These are phyloP conservation scores for Microstegium vimineum DNA, from an alignment of 176 grass and related monocot species.

Conservation along the genomic window DNA sequence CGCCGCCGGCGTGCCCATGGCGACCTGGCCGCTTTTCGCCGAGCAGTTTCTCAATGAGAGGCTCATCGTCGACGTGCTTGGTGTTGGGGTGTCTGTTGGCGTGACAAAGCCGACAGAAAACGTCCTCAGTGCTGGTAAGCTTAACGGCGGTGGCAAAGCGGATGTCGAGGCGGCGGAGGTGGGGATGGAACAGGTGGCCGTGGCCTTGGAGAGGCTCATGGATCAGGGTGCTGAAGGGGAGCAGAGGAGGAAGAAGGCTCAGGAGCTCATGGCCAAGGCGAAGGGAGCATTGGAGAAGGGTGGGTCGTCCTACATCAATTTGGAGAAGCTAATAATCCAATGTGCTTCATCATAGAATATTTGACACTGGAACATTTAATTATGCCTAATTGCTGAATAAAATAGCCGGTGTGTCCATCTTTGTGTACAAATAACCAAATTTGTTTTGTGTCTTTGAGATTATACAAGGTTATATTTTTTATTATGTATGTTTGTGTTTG, in stretches of 20 bases:
- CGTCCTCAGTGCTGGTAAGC: not conserved
- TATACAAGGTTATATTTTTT: no score
- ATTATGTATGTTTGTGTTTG: no score
- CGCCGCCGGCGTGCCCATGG: slow-evolving; percentile 48
- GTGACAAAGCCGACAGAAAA: slow-evolving; percentile 30
- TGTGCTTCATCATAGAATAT: not conserved
- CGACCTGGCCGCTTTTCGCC: slow-evolving; percentile 62
- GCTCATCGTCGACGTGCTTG: slow-evolving; percentile 64
- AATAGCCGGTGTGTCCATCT: no score
- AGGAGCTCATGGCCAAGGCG: slow-evolving; percentile 5
- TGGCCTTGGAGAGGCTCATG: slow-evolving; percentile 37
- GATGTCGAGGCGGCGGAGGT: slow-evolving; percentile 28
- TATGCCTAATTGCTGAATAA: no score
- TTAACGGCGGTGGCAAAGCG: not conserved
- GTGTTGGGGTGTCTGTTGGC: slow-evolving; percentile 55
- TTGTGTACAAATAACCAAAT: no score
- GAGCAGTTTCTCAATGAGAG: slow-evolving; percentile 81
- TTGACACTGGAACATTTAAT: no score
- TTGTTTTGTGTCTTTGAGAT: no score
- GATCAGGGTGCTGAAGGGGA: slow-evolving; percentile 25
- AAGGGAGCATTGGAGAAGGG: slow-evolving; percentile 21
- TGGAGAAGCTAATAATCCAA: slow-evolving; percentile 34
- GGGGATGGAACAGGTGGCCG: slow-evolving; percentile 22
- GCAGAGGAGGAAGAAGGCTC: slow-evolving; percentile 27
- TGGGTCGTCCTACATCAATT: slow-evolving; percentile 46